phyloP scores from a whole-genome alignment of 2,329 filamentous ascomycete genomes.

The Niveomyces coronatus region DNA sequence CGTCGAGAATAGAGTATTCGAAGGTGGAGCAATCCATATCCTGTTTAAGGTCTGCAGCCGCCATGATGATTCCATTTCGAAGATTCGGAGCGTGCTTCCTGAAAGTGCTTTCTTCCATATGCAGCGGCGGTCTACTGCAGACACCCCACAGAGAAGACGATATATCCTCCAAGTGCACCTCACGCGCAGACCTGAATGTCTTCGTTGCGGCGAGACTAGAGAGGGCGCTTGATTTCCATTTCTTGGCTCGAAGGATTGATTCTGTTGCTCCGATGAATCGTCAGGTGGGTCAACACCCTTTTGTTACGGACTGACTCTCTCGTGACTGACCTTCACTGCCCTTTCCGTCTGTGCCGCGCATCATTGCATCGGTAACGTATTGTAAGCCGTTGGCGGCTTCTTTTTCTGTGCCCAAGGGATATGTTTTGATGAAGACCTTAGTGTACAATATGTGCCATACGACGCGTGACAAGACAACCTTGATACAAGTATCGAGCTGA shows the following conservation, averaged over 20 bases:
- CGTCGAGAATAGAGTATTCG: constrained; percentile 1
- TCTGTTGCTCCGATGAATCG: neutral
- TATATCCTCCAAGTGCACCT: neutral
- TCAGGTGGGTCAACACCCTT: neutral
- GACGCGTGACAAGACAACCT: constrained; percentile 2
- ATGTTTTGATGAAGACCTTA: neutral
- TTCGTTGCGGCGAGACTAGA: constrained; percentile 1
- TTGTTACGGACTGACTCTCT: neutral
- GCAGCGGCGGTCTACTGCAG: neutral
- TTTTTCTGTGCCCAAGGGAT: neutral
- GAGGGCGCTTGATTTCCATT: constrained; percentile 2
- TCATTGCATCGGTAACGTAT: constrained; percentile 1
- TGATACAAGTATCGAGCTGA: constrained; percentile 3
- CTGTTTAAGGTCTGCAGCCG: constrained; percentile 3
- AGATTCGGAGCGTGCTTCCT: neutral
- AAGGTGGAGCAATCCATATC: constrained; percentile 1
- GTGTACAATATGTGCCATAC: constrained; percentile 3
- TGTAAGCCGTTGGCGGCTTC: constrained; percentile 1
- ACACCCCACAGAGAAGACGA: neutral
- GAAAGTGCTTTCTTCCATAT: neutral
- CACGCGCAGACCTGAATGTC: neutral
- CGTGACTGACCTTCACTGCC: neutral
- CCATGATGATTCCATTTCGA: neutral
- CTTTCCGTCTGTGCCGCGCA: constrained; percentile 1
- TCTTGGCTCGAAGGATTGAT: neutral